Base-by-base conservation (phyloP, 352 stramenopile genomes). In the Thalassiosira livingstoniorum region DNA sequence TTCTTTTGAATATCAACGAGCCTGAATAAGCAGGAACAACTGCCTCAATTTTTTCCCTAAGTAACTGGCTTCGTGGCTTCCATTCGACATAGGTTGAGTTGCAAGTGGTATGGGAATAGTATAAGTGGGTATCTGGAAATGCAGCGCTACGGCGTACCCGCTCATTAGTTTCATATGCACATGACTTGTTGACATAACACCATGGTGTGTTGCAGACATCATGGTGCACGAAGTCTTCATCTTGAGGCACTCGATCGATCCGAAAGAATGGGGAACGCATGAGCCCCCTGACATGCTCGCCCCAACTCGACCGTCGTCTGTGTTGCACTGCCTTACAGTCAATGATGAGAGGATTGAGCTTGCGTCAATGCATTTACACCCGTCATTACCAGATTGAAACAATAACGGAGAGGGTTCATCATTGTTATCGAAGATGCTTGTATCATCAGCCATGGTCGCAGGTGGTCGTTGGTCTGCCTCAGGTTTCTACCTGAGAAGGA, bases 201-300 rank as follows among this genome's bases (percentile, higher is more conserved):
- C 64, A 83, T 18, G 62, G 37, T 37, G 61, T 63, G n/a, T n/a
- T n/a, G 34, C 75, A 83, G 0, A 23, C 21, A 5, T 45, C 29
- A 43, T 78, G 55, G 60, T 78, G n/a, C 1, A 83, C 10, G 1
- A 83, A 27, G 43, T 83, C 75, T 27, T 83, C n/a, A n/a, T 66
- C 37, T 73, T 66, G 15, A 74, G 75, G 31, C 75, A 83, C 2
- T 10, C 2, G 31, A 27, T 63, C 2, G 57, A 74, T 1, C 75
- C 75, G 58, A 78, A 83, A 27, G 23, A 18, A 51, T 64, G 54
- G 7, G 75, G 32, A 13, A 83, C 58, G 67, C 75, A 83, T 10
- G 47, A 7, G 5, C 47, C 47, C 4, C 11, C 11, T 11, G 11
- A n/a, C 4, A 23, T 4, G 5, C 11, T 25, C 27, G 27, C 4